Evolutionary conservation across 208 protist species (phyloP), one percentile per base, ranked within the genome.

Genomic region (Acanthamoeba healyi): DNA sequence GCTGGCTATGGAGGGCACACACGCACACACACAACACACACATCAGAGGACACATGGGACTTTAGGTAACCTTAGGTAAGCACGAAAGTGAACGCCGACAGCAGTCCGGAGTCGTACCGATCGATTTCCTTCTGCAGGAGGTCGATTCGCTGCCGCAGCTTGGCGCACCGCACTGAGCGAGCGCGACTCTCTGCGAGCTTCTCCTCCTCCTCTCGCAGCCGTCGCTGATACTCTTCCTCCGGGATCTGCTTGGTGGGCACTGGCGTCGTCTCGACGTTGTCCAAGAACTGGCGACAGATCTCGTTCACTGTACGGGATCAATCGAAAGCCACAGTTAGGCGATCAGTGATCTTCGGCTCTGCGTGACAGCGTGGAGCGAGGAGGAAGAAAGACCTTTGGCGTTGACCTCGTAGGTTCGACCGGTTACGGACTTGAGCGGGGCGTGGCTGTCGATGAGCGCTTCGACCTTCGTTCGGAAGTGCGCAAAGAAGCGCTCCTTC

Each of bases 161-260:
- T 77, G 15, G 67, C 67, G 67, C 67, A 77, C 19, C 67, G 29
- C 29, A 77, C 29, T 29, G 12, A 7, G 0, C 36, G 67, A 0
- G 67, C 67, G 14, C 29, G 29, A 5, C 22, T 77, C 17, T 77
- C n/a, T 7, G 67, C 29, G 29, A 77, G 67, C 12, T 38, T 19
- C 67, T 77, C 67, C 26, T 34, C 67, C 14, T 77, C 67, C 67
- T 77, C 36, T 10, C 36, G 67, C 12, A n/a, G 34, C 12, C 29
- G 67, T 42, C 36, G 67, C 36, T 77, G 67, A 29, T 77, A 77
- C 67, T 77, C 67, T 32, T 77, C 67, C 19, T 77, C 67, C 32
- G 29, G 15, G 9, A 77, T 77, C 67, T 12, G 29, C 67, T 77
- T 77, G 14, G 67, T 77, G 29, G 67, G 67, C 67, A 77, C 29